Evolutionary conservation across 352 stramenopile genomes (phyloP), one percentile per base, ranked within the genome.

Genomic region (Phytophthora foliorum): DNA sequence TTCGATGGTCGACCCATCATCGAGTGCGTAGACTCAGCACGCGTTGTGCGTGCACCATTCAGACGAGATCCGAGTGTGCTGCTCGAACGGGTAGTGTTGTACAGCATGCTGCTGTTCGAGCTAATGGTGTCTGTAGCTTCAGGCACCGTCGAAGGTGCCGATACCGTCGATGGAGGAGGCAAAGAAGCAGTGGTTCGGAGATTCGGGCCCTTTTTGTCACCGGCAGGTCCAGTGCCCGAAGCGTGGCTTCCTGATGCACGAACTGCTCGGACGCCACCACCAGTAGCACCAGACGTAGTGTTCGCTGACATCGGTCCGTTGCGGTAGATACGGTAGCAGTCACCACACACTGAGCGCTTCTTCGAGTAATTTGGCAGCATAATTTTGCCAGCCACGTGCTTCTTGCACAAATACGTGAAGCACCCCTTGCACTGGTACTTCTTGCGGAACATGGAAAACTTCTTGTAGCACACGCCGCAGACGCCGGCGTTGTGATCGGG

Each of bases 381-480:
- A 27, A 92, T 74, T 61, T 91, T 92, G 24, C 84, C 84, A 16
- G 82, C 82, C n/a, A 94, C 84, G 71, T 94, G 86, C 69, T 91
- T 89, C 63, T 90, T 89, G 55, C 86, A 95, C 49, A 94, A 70
- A 51, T 82, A 89, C 36, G 84, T 79, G 49, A 85, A 87, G 56
- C 88, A 95, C n/a, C 74, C 78, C 67, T 92, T 92, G 82, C 88
- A 95, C 66, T 92, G 82, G 74, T 95, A 92, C 66, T 93, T 92
- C 59, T 91, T 93, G 65, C 88, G 88, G 67, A 95, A 95, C 76
- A 95, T 82, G 14, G 73, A 83, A 32, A 95, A 95, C 67, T 92
- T 91, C 69, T 92, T 93, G 81, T 94, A 91, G 74, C 88, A 95
- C 4, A 95, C 84, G 4, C 78, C 82, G 53, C 88, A 95, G 32